Evolutionary conservation across 75 land plant species (phyloP), one percentile per base, ranked within the genome.

Genomic region (Pinus tabuliformis): DNA sequence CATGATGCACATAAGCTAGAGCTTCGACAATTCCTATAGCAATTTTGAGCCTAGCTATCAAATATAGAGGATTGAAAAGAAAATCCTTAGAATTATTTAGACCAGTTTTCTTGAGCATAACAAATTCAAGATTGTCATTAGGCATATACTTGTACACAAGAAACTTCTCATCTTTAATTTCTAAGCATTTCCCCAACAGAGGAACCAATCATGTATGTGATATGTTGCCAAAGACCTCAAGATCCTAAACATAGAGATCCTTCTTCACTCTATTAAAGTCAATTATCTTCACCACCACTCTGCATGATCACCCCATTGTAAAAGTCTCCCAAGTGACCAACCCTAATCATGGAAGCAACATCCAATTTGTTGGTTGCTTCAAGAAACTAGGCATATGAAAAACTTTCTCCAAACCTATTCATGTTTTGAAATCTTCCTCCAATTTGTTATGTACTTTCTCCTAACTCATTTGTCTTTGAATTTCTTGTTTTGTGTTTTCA

Each of bases 71-170:
- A 54, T 72, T 33, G 21, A 72, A 9, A 72, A 72, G 22, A 5
- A 72, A 24, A 16, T 54, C 33, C 16, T 56, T 77, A 15, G 1
- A n/a, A 58, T 21, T 18, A 30, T 37, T 42, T 26, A 56, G 81
- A 21, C 1, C 39, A 16, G 36, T 59, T 74, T 72, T 72, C 26
- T 56, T 56, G 16, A 20, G 36, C 59, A 78, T 45, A n/a, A 59
- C 36, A 45, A 75, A 73, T 20, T 66, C 81, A 49, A 81, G 83
- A 56, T 81, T 81, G 0, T 81, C 81, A 56, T 72, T 62, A 24
- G 81, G 76, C 83, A 81, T 78, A 22, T 81, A 78, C 66, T 72
- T 71, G 62, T 81, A 81, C 3, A 81, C 83, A 24, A 81, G 42
- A 72, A 78, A 73, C 58, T 78, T 81, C 56, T 77, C 75, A 30